A percentile compares a stretch with the other conserved stretches of the same genome.
Evolutionary conservation across 805 yeast species (phyloP).

Genomic region (Komagataella phaffii): DNA sequence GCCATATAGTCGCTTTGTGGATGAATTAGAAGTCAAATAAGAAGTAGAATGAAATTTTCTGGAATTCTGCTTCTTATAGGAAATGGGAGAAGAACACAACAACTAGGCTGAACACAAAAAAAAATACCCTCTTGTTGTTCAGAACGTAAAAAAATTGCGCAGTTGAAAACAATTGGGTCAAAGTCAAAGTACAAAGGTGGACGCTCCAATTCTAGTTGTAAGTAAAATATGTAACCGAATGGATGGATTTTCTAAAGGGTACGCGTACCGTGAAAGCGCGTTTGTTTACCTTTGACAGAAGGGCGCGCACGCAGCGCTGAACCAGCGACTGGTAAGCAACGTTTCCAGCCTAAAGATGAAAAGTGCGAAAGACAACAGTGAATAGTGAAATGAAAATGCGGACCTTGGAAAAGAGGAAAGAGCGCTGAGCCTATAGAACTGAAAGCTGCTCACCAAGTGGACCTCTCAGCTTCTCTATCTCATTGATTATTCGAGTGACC

Average conservation of each 20-base stretch:
- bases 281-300: neutral
- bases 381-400: neutral
- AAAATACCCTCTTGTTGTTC: neutral
- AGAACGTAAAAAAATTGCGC: neutral
- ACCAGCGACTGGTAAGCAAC: neutral
- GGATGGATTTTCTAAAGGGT: neutral
- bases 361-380: neutral
- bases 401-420: neutral
- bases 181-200: neutral
- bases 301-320: neutral
- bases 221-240: neutral
- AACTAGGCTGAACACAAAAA: neutral
- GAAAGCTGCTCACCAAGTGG: conserved; percentile 4
- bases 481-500: conserved; percentile 38
- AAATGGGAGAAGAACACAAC: neutral
- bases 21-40: neutral
- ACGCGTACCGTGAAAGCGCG: neutral
- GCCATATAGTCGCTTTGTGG: neutral
- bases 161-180: neutral
- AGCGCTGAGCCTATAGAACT: conserved; percentile 2
- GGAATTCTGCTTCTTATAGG: neutral
- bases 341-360: neutral
- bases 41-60: neutral
- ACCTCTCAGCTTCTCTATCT: conserved; percentile 26
- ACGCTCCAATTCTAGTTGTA: neutral